These are phyloP conservation scores for Trametes cubensis DNA, from an alignment of 768 basidiomycete species.

Conservation along the genomic window DNA sequence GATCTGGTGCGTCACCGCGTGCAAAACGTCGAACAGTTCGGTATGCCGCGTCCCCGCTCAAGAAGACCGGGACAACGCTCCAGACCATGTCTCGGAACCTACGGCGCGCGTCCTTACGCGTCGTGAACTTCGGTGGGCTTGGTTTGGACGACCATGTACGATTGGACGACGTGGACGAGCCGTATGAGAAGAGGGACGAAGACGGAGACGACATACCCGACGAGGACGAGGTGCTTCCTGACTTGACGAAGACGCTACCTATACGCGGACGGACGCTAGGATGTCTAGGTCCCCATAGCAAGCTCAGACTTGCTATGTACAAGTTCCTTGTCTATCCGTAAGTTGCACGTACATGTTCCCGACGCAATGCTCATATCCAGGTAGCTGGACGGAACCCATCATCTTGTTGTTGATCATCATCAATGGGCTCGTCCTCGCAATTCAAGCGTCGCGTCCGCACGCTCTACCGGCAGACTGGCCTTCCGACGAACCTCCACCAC, in stretches of 20 bases:
- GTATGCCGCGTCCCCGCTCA: conserved; percentile 58
- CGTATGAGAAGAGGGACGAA: conserved; percentile 36
- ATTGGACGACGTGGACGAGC: conserved; percentile 52
- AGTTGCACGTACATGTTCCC: conserved; percentile 36
- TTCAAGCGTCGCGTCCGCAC: conserved; percentile 71
- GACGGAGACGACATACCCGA: conserved; percentile 37
- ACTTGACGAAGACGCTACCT: conserved; percentile 48
- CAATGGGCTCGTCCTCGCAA: conserved; percentile 79
- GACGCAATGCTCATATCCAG: background rate
- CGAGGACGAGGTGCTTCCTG: conserved; percentile 36
- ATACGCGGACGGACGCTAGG: conserved; percentile 82
- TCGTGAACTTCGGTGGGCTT: conserved; percentile 74
- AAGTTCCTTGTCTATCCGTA: conserved; percentile 73
- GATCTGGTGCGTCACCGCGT: conserved; percentile 37
- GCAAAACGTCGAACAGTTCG: conserved; percentile 50
- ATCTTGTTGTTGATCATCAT: conserved; percentile 84
- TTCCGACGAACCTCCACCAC: conserved; percentile 43
- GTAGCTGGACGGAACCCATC: conserved; percentile 82
- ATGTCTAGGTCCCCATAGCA: conserved; percentile 69
- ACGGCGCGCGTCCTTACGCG: conserved; percentile 69
- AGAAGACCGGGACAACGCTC: conserved; percentile 61
- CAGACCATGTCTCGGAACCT: conserved; percentile 59
- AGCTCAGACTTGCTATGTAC: conserved; percentile 64
- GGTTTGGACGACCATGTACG: conserved; percentile 63
- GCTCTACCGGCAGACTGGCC: conserved; percentile 49